phyloP scores from a whole-genome alignment of 257 asterid species.

The Salvia hispanica region DNA sequence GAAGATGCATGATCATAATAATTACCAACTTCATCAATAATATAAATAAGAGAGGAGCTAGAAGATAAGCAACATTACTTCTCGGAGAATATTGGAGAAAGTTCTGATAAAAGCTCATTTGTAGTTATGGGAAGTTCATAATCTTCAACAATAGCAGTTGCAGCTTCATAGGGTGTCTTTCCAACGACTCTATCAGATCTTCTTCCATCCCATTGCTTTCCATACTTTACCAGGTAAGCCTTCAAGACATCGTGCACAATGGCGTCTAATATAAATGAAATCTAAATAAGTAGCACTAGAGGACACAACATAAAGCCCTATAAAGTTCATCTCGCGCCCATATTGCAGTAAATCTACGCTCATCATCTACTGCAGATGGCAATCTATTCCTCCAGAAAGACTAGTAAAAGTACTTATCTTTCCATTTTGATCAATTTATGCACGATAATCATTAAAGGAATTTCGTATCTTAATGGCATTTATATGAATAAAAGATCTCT shows the following conservation, averaged over 20 bases:
- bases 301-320: slow-evolving; percentile 10
- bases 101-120: slow-evolving; percentile 64
- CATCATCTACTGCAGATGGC: slow-evolving; percentile 7
- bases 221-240: slow-evolving; percentile 64
- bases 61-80: slow-evolving; percentile 46
- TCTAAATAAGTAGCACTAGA: slow-evolving; percentile 1
- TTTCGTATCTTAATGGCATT: slow-evolving; percentile 3
- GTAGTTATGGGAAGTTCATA: slow-evolving; percentile 65
- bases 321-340: slow-evolving; percentile 5
- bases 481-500: background rate
- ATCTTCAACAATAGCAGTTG: slow-evolving; percentile 69
- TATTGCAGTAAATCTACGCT: background rate
- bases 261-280: slow-evolving; percentile 57
- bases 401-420: background rate
- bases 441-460: slow-evolving; percentile 18
- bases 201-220: slow-evolving; percentile 84
- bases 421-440: slow-evolving; percentile 9
- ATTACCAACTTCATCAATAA: slow-evolving; percentile 15
- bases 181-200: slow-evolving; percentile 57
- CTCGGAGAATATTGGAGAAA: slow-evolving; percentile 56
- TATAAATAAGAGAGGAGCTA: slow-evolving; percentile 21
- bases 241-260: slow-evolving; percentile 63
- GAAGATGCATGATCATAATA: slow-evolving; percentile 13
- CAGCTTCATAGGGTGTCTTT: slow-evolving; percentile 79
- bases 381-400: background rate